A percentile compares a stretch with the other conserved stretches of the same genome.
Evolutionary conservation across 345 rosid genomes (phyloP).

Genomic region (Brassica napus): DNA sequence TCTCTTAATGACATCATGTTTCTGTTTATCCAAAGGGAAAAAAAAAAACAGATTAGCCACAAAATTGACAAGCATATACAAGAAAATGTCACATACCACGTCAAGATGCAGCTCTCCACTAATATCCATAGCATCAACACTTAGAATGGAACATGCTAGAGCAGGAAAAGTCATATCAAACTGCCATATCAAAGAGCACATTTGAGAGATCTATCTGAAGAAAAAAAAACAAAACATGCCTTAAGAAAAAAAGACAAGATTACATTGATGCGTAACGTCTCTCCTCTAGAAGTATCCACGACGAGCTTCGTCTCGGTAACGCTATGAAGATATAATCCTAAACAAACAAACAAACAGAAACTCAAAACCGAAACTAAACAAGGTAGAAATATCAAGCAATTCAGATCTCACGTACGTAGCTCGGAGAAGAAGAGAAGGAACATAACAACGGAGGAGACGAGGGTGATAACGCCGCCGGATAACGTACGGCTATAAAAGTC

Average conservation of each 20-base stretch:
- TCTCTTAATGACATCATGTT: constrained; percentile 86
- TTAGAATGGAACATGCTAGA: constrained; percentile 86
- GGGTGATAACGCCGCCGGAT: constrained; percentile 91
- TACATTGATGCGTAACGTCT: constrained; percentile 86
- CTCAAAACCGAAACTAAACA: neutral
- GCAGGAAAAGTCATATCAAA: constrained; percentile 92
- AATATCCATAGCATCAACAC: constrained; percentile 96
- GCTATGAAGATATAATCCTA: constrained; percentile 80
- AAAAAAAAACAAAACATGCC: too few relatives aligned
- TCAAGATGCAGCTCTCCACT: constrained; percentile 98
- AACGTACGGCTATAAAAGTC: constrained; percentile 95
- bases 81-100: constrained; percentile 56
- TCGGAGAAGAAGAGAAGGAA: constrained; percentile 94
- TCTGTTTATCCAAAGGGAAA: constrained; percentile 49
- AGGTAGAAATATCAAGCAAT: neutral
- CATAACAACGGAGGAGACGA: constrained; percentile 87
- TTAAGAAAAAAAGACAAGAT: constrained; percentile 9
- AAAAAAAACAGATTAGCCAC: neutral
- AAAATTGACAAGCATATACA: neutral
- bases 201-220: constrained; percentile 2
- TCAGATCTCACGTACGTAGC: constrained; percentile 55
- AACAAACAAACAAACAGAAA: constrained; percentile 28
- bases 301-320: constrained; percentile 89
- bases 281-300: constrained; percentile 98
- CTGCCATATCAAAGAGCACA: constrained; percentile 49